Base-by-base conservation (phyloP, 2,329 filamentous ascomycete genomes). In the Colletotrichum camelliae region DNA sequence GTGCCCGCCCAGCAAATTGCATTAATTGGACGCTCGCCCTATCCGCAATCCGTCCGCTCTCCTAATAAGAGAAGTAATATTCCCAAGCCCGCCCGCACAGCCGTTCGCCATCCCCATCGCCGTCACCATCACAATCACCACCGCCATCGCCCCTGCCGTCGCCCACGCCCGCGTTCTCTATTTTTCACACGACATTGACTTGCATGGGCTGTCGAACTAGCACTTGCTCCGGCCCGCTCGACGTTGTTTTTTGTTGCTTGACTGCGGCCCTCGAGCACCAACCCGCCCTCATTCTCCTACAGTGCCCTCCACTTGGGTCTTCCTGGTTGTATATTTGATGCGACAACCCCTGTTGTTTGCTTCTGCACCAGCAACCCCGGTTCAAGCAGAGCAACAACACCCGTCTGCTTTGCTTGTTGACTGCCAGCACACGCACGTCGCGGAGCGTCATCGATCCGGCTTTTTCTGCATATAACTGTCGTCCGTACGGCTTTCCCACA, bases 301-400 rank as follows among this genome's bases (percentile, higher is more conserved):
- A 48, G 31, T 13, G 24, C 43, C 43, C 31, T 74, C 64, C 58
- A 60, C 75, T 66, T 68, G 75, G 75, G 52, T 55, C 33, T 72
- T 58, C 72, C 75, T 65, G 75, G 68, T 72, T 48, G 37, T 43
- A 18, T 35, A 60, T 77, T 80, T 79, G 79, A 81, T 79, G 66
- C 75, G 58, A 69, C 61, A 72, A 69, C 77, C 75, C 70, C 60
- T 72, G 72, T 77, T 69, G 67, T 75, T 69, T 72, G 76, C 75
- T 68, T 77, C 75, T 77, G 73, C 66, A 64, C 74, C 69, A 69
- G 76, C 76, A 78, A 80, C 74, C 31, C 74, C 33, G 55, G 61
- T 58, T 66, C 37, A 66, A 60, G 48, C 21, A 72, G 71, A 76
- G 72, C 71, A 71, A 70, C 66, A 74, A 77, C 67, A 77, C 62